Base-by-base conservation (phyloP, 2,329 filamentous ascomycete genomes). In the Aspergillus glaucus region DNA sequence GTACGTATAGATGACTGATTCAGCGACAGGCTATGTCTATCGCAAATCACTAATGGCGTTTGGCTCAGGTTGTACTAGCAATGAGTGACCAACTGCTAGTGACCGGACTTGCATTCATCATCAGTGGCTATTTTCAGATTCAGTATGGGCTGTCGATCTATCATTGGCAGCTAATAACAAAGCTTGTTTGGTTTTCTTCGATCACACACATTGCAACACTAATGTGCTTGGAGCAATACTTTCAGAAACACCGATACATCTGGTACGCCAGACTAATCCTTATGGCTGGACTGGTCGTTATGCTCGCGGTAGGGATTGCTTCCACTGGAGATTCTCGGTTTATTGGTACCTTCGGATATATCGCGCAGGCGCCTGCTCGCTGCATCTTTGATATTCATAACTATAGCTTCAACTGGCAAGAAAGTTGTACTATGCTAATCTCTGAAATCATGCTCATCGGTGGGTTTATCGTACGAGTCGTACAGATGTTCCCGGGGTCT, bases 31-130 rank as follows among this genome's bases (percentile, higher is more conserved):
- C 15, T 15, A 15, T 15, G 15, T 15, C 15, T 15, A 15, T 15
- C 15, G 15, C 15, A 15, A 15, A 15, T 15, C 15, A 15, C 15
- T 15, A 15, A 15, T 15, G 15, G 15, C 15, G 15, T 15, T 15
- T 43, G 17, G 3, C 17, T n/a, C 24, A 21, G 24, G 15, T 36
- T 26, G 43, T 36, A 9, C 28, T 44, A 14, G 6, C 43, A 21
- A 21, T 44, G 43, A 44, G 15, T 19, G 43, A 44, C 17, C 43
- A 44, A 19, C 43, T 32, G 19, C 28, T 44, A 19, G 43, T 44
- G 8, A 44, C 43, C 14, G 43, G 43, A 5, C 43, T 44, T 17
- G 14, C 43, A 19, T 32, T 44, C 28, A 34, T 44, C 6, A 44
- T 44, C 26, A 44, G 43, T 30, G 26, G 43, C 24, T 44, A 44